A percentile compares a stretch with the other conserved stretches of the same genome.
These are phyloP conservation scores for Yarrowia sp. DNA, from an alignment of 805 yeast genomes.

Conservation along the genomic window DNA sequence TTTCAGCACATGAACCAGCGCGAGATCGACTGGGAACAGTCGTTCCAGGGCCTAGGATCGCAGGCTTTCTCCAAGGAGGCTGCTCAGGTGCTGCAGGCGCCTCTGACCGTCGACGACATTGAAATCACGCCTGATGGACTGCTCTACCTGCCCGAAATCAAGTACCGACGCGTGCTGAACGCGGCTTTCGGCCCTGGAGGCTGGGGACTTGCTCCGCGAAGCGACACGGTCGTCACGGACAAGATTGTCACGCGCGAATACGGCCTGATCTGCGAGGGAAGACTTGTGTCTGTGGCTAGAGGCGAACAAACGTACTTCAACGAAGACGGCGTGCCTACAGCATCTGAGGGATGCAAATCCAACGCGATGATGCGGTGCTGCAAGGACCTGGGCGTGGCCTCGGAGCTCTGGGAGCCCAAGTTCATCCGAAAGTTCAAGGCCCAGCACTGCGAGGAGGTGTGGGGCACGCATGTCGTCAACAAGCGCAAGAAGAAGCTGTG, in stretches of 20 bases:
- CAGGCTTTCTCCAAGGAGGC: constrained; percentile 67
- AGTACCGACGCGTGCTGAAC: constrained; percentile 85
- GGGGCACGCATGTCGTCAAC: constrained; percentile 78
- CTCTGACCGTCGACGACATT: constrained; percentile 67
- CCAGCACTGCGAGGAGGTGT: constrained; percentile 70
- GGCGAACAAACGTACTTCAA: constrained; percentile 94
- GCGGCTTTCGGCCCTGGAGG: constrained; percentile 97
- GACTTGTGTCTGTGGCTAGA: constrained; percentile 85
- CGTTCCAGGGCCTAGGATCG: constrained; percentile 82
- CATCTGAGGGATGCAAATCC: constrained; percentile 95
- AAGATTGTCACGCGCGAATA: constrained; percentile 83
- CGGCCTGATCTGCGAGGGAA: constrained; percentile 81
- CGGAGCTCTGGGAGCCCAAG: constrained; percentile 95
- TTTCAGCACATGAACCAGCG: constrained; percentile 33
- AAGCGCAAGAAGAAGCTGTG: constrained; percentile 79
- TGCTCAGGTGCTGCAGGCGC: constrained; percentile 58
- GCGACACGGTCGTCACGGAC: constrained; percentile 74
- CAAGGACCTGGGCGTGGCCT: constrained; percentile 93
- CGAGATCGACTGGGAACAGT: constrained; percentile 66
- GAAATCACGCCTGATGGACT: constrained; percentile 97
- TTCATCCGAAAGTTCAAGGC: constrained; percentile 72
- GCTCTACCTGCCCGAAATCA: constrained; percentile 89
- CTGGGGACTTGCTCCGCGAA: constrained; percentile 95
- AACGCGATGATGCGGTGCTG: constrained; percentile 98
- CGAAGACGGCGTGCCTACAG: constrained; percentile 86